phyloP scores from a whole-genome alignment of 1,139 yeast genomes.

The Sugiyamaella novakii region DNA sequence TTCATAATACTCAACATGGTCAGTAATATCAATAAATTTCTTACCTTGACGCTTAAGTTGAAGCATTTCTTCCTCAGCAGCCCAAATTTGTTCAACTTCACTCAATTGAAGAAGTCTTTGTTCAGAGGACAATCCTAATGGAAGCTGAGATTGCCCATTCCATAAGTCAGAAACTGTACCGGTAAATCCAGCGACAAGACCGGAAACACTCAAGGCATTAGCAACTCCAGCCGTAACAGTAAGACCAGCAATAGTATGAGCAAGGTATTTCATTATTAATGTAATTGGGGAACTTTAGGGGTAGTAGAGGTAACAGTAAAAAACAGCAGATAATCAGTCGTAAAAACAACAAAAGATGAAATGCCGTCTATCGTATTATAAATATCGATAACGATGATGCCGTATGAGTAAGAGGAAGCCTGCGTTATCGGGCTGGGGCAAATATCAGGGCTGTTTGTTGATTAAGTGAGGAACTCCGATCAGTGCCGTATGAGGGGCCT shows the following conservation, averaged over 20 bases:
- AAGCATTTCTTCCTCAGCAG: conserved; percentile 60
- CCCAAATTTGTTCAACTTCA: conserved; percentile 45
- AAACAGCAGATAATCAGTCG: too few species aligned
- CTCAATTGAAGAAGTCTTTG: conserved; percentile 40
- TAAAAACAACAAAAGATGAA: too few species aligned
- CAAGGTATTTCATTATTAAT: conserved; percentile 12
- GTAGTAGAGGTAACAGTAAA: not conserved
- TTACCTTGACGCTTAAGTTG: conserved; percentile 55
- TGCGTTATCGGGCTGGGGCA: too few species aligned
- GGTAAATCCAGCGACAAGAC: conserved; percentile 9
- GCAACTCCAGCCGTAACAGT: conserved; percentile 12
- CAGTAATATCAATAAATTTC: conserved; percentile 73
- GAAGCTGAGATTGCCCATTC: conserved; percentile 6
- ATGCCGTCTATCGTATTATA: too few species aligned
- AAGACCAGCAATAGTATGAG: conserved; percentile 12
- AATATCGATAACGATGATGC: too few species aligned
- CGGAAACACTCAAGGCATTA: conserved; percentile 20
- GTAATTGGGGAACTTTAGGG: too few species aligned
- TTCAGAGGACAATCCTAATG: conserved; percentile 21
- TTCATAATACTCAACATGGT: conserved; percentile 36
- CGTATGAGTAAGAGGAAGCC: too few species aligned
- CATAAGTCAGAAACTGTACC: conserved; percentile 10
- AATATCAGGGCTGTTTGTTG: too few species aligned
- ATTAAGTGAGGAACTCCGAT: too few species aligned
- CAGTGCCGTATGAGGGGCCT: too few species aligned